phyloP scores from a whole-genome alignment of 2,329 filamentous ascomycete species.

The Alternaria alternata region DNA sequence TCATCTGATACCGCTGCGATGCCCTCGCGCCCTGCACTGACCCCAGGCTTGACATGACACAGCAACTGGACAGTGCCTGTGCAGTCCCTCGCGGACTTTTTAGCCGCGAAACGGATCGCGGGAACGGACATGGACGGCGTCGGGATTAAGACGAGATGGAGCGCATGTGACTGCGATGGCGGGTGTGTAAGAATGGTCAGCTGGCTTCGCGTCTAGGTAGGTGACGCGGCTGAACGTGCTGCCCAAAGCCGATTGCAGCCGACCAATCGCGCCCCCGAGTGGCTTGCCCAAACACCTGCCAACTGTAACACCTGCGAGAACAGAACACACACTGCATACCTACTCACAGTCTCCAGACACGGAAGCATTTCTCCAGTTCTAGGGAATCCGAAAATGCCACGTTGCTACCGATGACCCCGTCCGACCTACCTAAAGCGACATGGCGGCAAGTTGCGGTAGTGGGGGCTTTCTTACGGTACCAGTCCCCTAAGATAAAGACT shows the following conservation, averaged over 20 bases:
- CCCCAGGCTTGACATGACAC: conserved; percentile 73
- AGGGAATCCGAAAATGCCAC: background rate
- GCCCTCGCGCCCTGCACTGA: conserved; percentile 68
- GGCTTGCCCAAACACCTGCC: background rate
- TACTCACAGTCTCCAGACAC: background rate
- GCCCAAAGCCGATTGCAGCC: conserved; percentile 19
- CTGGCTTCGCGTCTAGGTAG: conserved; percentile 12
- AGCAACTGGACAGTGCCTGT: conserved; percentile 61
- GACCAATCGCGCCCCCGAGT: conserved; percentile 4
- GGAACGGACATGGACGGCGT: conserved; percentile 10
- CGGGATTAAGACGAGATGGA: background rate
- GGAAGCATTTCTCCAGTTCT: background rate
- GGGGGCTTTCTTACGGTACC: conserved; percentile 3
- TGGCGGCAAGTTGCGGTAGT: conserved; percentile 17
- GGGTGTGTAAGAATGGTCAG: conserved; percentile 18
- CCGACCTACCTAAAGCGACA: conserved; percentile 29
- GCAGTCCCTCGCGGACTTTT: conserved; percentile 27
- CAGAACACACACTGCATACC: background rate
- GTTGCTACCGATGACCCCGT: background rate
- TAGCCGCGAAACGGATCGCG: conserved; percentile 41
- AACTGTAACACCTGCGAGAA: background rate
- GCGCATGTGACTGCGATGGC: background rate
- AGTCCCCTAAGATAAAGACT: conserved; percentile 31
- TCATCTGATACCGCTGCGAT: conserved; percentile 65
- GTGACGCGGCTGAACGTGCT: background rate